A percentile compares a stretch with the other conserved stretches of the same genome.
These are phyloP conservation scores for Nitzschia palea DNA, from an alignment of 108 stramenopile genomes.

Conservation along the genomic window DNA sequence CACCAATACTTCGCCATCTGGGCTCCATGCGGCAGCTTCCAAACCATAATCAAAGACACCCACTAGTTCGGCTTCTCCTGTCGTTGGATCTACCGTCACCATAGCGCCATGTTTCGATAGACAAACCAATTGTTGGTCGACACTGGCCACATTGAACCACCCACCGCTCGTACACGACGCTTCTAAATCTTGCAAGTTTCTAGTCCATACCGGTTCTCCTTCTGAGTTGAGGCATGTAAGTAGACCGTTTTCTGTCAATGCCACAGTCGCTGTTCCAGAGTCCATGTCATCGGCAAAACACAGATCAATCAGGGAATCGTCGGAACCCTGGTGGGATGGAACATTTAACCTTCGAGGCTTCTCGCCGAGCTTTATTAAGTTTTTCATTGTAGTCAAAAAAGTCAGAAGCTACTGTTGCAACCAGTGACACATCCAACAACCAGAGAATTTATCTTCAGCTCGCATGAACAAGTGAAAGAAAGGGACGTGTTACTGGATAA, in stretches of 20 bases:
- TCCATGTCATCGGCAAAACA: slow-evolving; percentile 18
- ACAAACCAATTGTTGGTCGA: slow-evolving; percentile 49
- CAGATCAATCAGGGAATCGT: slow-evolving; percentile 13
- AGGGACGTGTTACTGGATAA: background rate
- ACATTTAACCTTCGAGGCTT: slow-evolving; percentile 9
- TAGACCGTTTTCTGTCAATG: slow-evolving; percentile 27
- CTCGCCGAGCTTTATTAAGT: slow-evolving; percentile 42
- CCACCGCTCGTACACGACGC: slow-evolving; percentile 23
- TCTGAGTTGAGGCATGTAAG: background rate
- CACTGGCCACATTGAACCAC: slow-evolving; percentile 46
- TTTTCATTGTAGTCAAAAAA: slow-evolving; percentile 37
- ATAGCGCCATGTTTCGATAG: slow-evolving; percentile 53
- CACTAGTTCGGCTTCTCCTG: slow-evolving; percentile 68
- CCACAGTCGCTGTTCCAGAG: slow-evolving; percentile 8
- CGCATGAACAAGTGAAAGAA: background rate
- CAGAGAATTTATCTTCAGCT: too few relatives aligned
- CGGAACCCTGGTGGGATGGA: slow-evolving; percentile 2
- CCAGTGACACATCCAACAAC: too few relatives aligned
- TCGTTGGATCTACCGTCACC: slow-evolving; percentile 41
- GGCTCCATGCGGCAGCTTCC: slow-evolving; percentile 76
- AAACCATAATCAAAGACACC: slow-evolving; percentile 85
- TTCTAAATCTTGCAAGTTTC: slow-evolving; percentile 24
- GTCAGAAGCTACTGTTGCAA: too few relatives aligned
- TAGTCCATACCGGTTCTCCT: slow-evolving; percentile 20
- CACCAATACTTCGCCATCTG: slow-evolving; percentile 77